Evolutionary conservation across 768 basidiomycete species (phyloP), one percentile per base, ranked within the genome.

Genomic region (Coprinellus micaceus): DNA sequence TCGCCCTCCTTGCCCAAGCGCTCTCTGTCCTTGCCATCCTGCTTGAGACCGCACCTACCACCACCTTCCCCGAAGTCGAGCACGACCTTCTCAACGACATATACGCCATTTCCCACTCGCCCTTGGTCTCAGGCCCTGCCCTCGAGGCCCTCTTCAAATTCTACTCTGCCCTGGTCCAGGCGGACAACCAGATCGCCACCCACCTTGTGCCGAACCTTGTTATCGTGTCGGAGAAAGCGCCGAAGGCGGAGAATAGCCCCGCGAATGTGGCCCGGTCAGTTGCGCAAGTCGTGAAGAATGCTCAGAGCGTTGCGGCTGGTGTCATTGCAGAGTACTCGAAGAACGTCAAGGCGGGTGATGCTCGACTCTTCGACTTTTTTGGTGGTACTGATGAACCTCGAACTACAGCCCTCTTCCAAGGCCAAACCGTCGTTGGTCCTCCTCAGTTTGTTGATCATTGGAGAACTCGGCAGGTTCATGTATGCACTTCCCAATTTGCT

Each of bases 391-490:
- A 13, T 17, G 21, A 40, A 13, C 24, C n/a, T n/a, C n/a, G n/a
- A n/a, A n/a, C n/a, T n/a, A n/a, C n/a, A 82, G 78, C 76, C 76
- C 48, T 67, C 73, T 0, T 82, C 85, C 9, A 88, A 87, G 67
- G 81, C 86, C 6, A 83, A 83, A 60, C 71, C 88, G 17, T 77
- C 83, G 1, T 76, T 86, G 39, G 79, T 92, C 6, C 86, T 93
- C 29, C 80, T 99, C 22, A 90, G 92, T 61, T 77, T 98, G 53
- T 76, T 97, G 13, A 88, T 93, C 39, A 77, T 98, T 49, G 97
- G 97, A 46, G 97, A 98, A 69, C 80, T 98, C 39, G 97, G 96
- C 29, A 86, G 95, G 30, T 87, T 86, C 64, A 86, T 91, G 95
- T 97, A 33, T 45, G 65, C 56, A 15, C 25, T 43, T 29, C 28